A percentile compares a stretch with the other conserved stretches of the same genome.
phyloP scores from a whole-genome alignment of 176 grass and related monocot genomes.

The Eragrostis curvula region DNA sequence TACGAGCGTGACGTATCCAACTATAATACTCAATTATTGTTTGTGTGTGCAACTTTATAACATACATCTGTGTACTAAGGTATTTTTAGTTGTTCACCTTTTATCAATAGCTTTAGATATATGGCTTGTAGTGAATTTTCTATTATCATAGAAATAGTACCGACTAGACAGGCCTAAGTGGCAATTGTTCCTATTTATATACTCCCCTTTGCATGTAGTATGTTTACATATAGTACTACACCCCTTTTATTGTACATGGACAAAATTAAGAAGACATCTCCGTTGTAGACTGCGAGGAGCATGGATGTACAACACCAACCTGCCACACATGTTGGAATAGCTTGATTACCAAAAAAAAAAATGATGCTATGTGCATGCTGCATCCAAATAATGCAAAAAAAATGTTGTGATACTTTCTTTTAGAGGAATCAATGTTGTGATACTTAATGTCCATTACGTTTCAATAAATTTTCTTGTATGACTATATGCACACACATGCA shows the following conservation, averaged over 20 bases:
- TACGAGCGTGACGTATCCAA: background rate
- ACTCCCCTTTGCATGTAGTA: background rate
- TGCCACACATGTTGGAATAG: background rate
- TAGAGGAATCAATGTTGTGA: too few species aligned
- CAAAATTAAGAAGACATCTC: constrained; percentile 14
- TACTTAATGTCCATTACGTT: background rate
- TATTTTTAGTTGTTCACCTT: background rate
- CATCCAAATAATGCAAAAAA: background rate
- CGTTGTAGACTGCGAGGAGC: background rate
- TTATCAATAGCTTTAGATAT: background rate
- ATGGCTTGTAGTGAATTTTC: background rate
- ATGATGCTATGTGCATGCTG: background rate
- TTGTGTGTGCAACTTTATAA: background rate
- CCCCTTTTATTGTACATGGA: background rate
- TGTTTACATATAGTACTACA: too few species aligned
- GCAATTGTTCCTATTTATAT: background rate
- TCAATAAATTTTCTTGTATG: background rate
- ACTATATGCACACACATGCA: background rate
- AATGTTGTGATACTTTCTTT: background rate
- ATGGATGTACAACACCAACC: background rate
- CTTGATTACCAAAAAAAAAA: background rate
- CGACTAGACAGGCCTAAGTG: background rate
- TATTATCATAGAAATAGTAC: background rate
- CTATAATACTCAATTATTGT: background rate
- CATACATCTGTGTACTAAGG: background rate